phyloP scores from a whole-genome alignment of 306 rosid genomes.

The Glycyrrhiza uralensis region DNA sequence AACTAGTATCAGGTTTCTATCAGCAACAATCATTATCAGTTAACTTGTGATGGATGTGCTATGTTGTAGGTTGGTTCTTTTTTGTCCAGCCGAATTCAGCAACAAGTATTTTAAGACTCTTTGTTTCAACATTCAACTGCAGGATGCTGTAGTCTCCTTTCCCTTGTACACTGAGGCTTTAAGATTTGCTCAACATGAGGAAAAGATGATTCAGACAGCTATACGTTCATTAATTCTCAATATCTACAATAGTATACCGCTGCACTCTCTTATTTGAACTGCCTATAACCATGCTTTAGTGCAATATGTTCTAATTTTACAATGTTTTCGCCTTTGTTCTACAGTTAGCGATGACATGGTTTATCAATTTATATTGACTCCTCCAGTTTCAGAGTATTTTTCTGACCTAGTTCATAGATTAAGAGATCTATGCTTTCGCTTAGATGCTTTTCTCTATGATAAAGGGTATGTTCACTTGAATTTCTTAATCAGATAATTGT shows the following conservation, averaged over 20 bases:
- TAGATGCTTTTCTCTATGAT: constrained; percentile 49
- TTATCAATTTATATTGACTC: constrained; percentile 58
- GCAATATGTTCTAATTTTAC: constrained; percentile 27
- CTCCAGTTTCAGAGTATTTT: constrained; percentile 81
- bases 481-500: not conserved
- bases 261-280: constrained; percentile 14
- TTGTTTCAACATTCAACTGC: constrained; percentile 26
- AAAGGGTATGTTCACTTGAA: constrained; percentile 43
- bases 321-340: constrained; percentile 40
- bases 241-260: constrained; percentile 56
- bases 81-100: constrained; percentile 15
- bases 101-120: constrained; percentile 1
- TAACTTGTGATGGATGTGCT: constrained; percentile 11
- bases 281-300: constrained; percentile 15
- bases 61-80: not conserved
- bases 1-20: not conserved
- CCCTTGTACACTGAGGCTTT: constrained; percentile 79
- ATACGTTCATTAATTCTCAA: constrained; percentile 67
- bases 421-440: constrained; percentile 51
- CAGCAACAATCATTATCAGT: not conserved
- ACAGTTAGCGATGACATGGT: constrained; percentile 80
- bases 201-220: constrained; percentile 79
- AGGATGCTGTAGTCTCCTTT: constrained; percentile 76
- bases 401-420: constrained; percentile 61
- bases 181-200: constrained; percentile 69